Evolutionary conservation across 2,329 filamentous ascomycete species (phyloP), one percentile per base, ranked within the genome.

Genomic region (Endocalyx cinctus): DNA sequence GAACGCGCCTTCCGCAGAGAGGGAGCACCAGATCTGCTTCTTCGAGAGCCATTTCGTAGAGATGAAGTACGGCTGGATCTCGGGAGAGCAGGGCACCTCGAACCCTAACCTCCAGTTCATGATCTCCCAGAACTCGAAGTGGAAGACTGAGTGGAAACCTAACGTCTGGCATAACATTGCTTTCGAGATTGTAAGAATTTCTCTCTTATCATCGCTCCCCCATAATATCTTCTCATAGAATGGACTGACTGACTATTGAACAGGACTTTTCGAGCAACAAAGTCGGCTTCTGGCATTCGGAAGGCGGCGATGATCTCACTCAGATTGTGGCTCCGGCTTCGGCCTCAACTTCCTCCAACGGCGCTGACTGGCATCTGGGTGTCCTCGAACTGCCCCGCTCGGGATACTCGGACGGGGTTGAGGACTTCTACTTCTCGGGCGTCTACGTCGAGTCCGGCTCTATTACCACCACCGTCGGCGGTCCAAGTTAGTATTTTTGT

Each of bases 11-110:
- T 73, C 69, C 29, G 61, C 69, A 4, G 70, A 67, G 17, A 71
- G 79, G 41, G 82, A 87, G 64, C 82, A 87, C 59, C 82, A 86
- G 61, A 68, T 70, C 48, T 61, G 55, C 53, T 71, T 72, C 57
- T 79, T 78, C 62, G 81, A 84, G 62, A 74, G 67, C 54, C 82
- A 86, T 60, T 86, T 86, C 58, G 84, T 80, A n/a, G 82, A 86
- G 64, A 60, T 87, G 55, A 86, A 86, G 66, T 79, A 76, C 40
- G 82, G 82, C 33, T 77, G 73, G 71, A 66, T 79, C 32, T 62
- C 59, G 25, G 70, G 70, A 35, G 66, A 67, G 48, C 42, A 52
- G 23, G 68, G 63, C 29, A 62, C 64, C 14, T 58, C 57, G 23
- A 66, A 73, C 42, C 62, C 67, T 22, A 70, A 73, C 45, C 66